Evolutionary conservation across 129 eudicot species (phyloP), one percentile per base, ranked within the genome.

Genomic region (Artemisia tridentata): DNA sequence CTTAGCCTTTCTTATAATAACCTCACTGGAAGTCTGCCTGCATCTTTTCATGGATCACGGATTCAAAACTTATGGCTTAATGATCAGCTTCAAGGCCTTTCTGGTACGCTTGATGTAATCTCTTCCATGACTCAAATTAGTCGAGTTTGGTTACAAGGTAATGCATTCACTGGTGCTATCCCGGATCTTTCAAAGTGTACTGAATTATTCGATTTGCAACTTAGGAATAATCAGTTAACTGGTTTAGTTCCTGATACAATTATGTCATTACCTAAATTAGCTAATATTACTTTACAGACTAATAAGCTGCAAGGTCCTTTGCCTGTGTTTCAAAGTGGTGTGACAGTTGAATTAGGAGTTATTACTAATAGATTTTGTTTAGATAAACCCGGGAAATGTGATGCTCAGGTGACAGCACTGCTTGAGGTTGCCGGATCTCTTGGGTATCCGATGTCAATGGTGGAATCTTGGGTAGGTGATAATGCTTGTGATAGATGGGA

Each of bases 91-190:
- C 7, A 13, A 1, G 88, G 85, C 0, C 62, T 86, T 16, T 66
- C 81, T 0, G 92, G 92, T 1, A 11, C 43, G 10, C 59, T 86
- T 23, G 72, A 70, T 61, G 86, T 79, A 1, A 11, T 83, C 21
- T 46, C 80, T 1, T 71, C 77, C 0, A 86, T 86, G 88, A 12
- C 65, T 12, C 79, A 78, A 68, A 23, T 84, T 5, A 8, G 23
- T 4, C 86, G 79, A 59, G 88, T 84, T 18, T 73, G 83, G 86
- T 71, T 81, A 16, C 81, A 75, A 2, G 78, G 14, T 7, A 84
- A 86, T 73, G 50, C 68, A 0, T 86, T 86, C 62, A 80, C 83
- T 1, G 88, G 92, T 43, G 31, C 74, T 1, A 74, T 83, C 34
- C 34, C 34, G 1, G 34, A 29, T 29, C 34, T 29, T 29, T 29